Base-by-base conservation (phyloP, 2,329 filamentous ascomycete species). In the Colletotrichum sojae region DNA sequence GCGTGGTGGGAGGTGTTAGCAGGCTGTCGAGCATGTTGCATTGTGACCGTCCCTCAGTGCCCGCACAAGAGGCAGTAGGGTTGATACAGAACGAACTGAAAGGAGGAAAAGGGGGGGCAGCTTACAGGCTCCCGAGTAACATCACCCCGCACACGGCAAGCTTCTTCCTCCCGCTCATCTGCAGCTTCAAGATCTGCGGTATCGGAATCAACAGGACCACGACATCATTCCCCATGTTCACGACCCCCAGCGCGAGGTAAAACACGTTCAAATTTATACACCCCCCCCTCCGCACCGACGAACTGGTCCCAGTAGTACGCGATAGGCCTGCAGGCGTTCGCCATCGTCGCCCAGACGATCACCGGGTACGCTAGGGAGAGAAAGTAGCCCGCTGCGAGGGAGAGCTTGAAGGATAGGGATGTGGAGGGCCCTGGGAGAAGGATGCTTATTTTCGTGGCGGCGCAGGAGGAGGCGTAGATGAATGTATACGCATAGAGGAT, bases 261-360 rank as follows among this genome's bases (percentile, higher is more conserved):
- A 69, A 69, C 2, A 12, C 52, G 15, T 69, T 66, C 6, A 69
- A 13, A 18, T 66, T 36, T 18, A 69, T 66, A 43, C 67, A 67
- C 13, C 13, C 52, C 1, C 1, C 56, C 67, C 13, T 22, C 22
- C 9, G 40, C 58, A 2, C 71, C 71, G 10, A 55, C 31, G 51
- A 72, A 71, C 6, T 71, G 57, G 18, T 72, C 61, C 71, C 69
- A 72, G 39, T 71, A 72, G 20, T 63, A 72, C 5, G 56, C 45
- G 13, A 66, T 5, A 1, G 71, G 64, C 18, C 53, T 56, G 39
- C 69, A 72, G 12, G 63, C 56, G 43, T 63, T 60, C 16, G 45
- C 56, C 64, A 71, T 72, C 0, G 69, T 72, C 3, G 20, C 22
- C 69, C 69, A 72, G 36, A 72, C 59, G 20, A 67, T 62, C 13